Evolutionary conservation across 2,329 filamentous ascomycete genomes (phyloP).

Genomic region (Pseudocercospora eumusae): DNA sequence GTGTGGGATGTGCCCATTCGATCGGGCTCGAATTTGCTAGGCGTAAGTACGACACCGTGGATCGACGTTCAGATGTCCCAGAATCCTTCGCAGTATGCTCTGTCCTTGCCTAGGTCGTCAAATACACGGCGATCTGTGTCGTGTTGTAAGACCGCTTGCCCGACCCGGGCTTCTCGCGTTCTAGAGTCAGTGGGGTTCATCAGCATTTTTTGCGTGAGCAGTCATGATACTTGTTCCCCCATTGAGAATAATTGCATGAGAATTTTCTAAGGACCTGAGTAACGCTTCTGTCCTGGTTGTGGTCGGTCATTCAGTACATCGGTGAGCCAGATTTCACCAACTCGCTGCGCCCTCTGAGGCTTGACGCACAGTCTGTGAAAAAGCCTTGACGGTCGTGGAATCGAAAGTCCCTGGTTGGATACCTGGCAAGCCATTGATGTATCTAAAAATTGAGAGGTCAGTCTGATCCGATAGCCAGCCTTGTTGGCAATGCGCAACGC

Average conservation of each 20-base stretch:
- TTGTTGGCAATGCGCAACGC: background rate
- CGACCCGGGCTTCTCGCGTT: background rate
- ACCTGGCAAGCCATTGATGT: conserved; percentile 15
- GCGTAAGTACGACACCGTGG: conserved; percentile 18
- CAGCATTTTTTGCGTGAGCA: background rate
- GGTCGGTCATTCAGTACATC: too few species aligned
- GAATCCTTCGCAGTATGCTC: background rate
- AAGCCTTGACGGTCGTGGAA: conserved; percentile 9
- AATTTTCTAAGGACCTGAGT: background rate
- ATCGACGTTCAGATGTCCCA: background rate
- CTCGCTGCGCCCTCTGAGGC: too few species aligned
- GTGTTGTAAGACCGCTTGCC: too few species aligned
- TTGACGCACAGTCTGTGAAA: conserved; percentile 11
- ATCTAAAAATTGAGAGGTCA: background rate
- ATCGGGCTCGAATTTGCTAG: background rate
- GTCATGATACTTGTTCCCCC: background rate
- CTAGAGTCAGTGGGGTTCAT: background rate
- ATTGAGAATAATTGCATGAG: background rate
- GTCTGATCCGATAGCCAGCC: background rate
- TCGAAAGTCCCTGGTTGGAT: conserved; percentile 10
- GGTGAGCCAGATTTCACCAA: too few species aligned
- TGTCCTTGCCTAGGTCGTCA: too few species aligned
- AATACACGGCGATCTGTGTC: too few species aligned
- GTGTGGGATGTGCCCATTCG: conserved; percentile 5
- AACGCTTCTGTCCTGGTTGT: too few species aligned